Conservation (phyloP, 768 basidiomycete genomes). For the Tricholoma hemisulphureum region DNA sequence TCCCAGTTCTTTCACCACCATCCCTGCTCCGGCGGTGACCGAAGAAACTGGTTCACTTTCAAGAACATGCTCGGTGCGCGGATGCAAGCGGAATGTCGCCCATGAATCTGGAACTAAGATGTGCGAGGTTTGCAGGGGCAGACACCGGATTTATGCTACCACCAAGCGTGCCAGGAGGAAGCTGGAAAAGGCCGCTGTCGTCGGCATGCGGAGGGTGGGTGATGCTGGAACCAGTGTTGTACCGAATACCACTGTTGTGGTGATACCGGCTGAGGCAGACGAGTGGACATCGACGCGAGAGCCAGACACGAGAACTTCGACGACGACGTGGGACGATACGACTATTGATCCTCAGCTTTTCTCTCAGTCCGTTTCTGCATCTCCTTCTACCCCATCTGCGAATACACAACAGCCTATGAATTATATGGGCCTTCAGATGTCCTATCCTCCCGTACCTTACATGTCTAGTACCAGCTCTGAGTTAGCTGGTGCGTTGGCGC, state of each 20-base stretch:
- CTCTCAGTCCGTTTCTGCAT: background rate
- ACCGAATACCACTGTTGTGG: background rate
- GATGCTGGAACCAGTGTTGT: background rate
- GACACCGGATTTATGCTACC: slow-evolving; percentile 50
- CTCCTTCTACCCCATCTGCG: background rate
- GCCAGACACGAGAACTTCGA: background rate
- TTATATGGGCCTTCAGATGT: slow-evolving; percentile 5
- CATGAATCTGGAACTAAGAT: slow-evolving; percentile 39
- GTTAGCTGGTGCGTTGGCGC: slow-evolving; percentile 47
- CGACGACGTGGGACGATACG: slow-evolving; percentile 9
- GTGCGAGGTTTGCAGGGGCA: slow-evolving; percentile 51
- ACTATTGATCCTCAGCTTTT: slow-evolving; percentile 21
- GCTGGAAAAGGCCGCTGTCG: slow-evolving; percentile 45
- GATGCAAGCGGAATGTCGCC: slow-evolving; percentile 36
- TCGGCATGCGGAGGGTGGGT: slow-evolving; percentile 3
- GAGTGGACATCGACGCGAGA: background rate
- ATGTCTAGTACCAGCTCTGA: slow-evolving; percentile 38
- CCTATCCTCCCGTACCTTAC: slow-evolving; percentile 28
- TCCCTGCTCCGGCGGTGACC: background rate
- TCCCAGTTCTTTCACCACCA: background rate
- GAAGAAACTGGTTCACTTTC: background rate
- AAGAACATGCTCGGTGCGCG: slow-evolving; percentile 43
- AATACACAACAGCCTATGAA: background rate
- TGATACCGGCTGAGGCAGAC: slow-evolving; percentile 8
- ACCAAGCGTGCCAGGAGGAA: slow-evolving; percentile 52